These are phyloP conservation scores for Castanopsis chinensis DNA, from an alignment of 306 rosid genomes.

Conservation along the genomic window DNA sequence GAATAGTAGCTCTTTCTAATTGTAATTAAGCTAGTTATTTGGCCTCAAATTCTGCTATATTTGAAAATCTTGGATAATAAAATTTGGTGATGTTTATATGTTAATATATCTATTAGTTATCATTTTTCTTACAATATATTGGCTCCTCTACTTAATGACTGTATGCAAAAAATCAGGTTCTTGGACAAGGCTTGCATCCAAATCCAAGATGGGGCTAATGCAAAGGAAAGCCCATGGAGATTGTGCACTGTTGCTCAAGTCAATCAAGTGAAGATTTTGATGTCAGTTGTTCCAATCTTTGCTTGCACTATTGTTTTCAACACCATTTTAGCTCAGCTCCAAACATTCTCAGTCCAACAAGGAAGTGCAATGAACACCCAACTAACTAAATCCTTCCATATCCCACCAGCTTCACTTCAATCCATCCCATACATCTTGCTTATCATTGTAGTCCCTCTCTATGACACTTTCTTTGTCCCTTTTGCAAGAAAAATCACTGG, in stretches of 20 bases:
- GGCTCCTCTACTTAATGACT: background rate
- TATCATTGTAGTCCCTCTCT: constrained; percentile 71
- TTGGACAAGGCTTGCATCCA: constrained; percentile 85
- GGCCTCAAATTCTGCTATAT: background rate
- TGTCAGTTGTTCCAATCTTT: constrained; percentile 82
- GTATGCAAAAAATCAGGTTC: constrained; percentile 45
- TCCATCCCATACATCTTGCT: constrained; percentile 88
- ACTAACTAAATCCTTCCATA: constrained; percentile 55
- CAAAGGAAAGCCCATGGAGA: constrained; percentile 79
- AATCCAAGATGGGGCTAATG: constrained; percentile 37
- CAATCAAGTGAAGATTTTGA: constrained; percentile 67
- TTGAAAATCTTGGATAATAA: background rate
- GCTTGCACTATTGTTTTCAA: constrained; percentile 97
- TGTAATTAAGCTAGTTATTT: no score
- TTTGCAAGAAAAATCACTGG: constrained; percentile 71
- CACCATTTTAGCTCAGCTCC: constrained; percentile 95
- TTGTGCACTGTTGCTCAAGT: constrained; percentile 71
- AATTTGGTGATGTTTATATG: background rate
- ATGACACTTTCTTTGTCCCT: constrained; percentile 80
- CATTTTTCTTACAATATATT: background rate
- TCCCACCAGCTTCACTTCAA: constrained; percentile 97
- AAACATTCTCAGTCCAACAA: constrained; percentile 97
- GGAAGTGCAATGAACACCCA: constrained; percentile 79
- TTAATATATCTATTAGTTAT: background rate
- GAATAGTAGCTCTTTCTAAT: no score